phyloP scores from a whole-genome alignment of 108 stramenopile species.

The Nannochloropsis salina region DNA sequence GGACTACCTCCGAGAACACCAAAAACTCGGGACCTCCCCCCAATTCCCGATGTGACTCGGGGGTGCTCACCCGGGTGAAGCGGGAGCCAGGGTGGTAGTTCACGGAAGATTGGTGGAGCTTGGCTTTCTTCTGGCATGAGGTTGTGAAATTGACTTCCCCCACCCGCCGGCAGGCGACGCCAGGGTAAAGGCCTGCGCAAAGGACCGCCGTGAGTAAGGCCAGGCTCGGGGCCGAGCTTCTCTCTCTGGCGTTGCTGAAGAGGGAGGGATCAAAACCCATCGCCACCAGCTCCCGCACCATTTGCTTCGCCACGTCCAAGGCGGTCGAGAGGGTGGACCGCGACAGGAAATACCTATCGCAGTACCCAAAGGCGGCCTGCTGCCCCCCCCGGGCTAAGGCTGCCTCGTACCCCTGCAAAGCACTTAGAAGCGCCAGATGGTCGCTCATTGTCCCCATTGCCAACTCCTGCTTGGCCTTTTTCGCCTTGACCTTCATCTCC shows the following conservation, averaged over 20 bases:
- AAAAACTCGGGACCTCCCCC: background rate
- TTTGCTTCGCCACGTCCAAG: slow-evolving; percentile 41
- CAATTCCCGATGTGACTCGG: background rate
- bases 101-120: slow-evolving; percentile 42
- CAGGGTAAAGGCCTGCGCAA: slow-evolving; percentile 55
- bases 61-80: slow-evolving; percentile 1
- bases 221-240: background rate
- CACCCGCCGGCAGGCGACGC: slow-evolving; percentile 42
- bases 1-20: slow-evolving; percentile 32
- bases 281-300: slow-evolving; percentile 29
- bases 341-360: slow-evolving; percentile 44
- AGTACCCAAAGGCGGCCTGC: slow-evolving; percentile 32
- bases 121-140: slow-evolving; percentile 16
- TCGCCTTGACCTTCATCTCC: slow-evolving; percentile 36
- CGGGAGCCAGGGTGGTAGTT: slow-evolving; percentile 27
- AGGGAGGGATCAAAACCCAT: slow-evolving; percentile 33
- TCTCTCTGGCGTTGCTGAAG: background rate
- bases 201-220: slow-evolving; percentile 51
- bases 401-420: slow-evolving; percentile 33
- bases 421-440: slow-evolving; percentile 52
- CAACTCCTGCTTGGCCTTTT: slow-evolving; percentile 41
- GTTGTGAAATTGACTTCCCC: slow-evolving; percentile 41
- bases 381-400: slow-evolving; percentile 27
- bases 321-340: slow-evolving; percentile 45
- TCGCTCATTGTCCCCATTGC: slow-evolving; percentile 49